Evolutionary conservation across 1,139 yeast species (phyloP), one percentile per base, ranked within the genome.

Genomic region (Geotrichum aggregatum): DNA sequence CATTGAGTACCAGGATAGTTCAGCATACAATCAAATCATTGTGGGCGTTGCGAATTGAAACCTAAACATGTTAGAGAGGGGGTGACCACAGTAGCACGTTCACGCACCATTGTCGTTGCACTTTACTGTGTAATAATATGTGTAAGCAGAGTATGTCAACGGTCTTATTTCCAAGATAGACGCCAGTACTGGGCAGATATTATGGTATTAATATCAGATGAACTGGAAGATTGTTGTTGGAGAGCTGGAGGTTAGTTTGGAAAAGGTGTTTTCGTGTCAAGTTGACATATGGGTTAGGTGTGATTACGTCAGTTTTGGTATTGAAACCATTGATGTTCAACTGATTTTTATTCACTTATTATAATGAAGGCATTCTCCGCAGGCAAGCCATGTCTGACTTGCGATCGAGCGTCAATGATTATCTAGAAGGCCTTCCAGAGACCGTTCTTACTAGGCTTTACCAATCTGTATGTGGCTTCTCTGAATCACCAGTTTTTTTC

Each of bases 341-440:
- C n/a, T n/a, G n/a, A n/a, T n/a, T n/a, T n/a, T n/a, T n/a, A n/a
- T n/a, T n/a, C n/a, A n/a, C n/a, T n/a, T n/a, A n/a, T n/a, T n/a
- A n/a, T n/a, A n/a, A n/a, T n/a, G n/a, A n/a, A 24, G 28, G 28
- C 28, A 24, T 24, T 24, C 28, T 24, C 28, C 36, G 18, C 8
- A 19, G 26, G 11, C 18, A 11, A 8, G n/a, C 11, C 13, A 46
- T 46, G 49, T 38, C 49, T 36, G 49, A 46, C 33, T 24, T 46
- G 14, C 83, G 82, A 63, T 79, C 85, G 39, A 86, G 92, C 4
- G 95, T 92, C 59, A 87, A 87, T 64, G 95, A 87, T 62, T 91
- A 92, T 67, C 74, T 92, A 55, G 97, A 89, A 64, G 89, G 87
- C 18, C 79, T 92, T 16, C 96, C 98, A 1, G 88, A 84, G 63